Conservation (phyloP, 371 early-diverging fungal genomes). For the Caulochytrium protostelioides region DNA sequence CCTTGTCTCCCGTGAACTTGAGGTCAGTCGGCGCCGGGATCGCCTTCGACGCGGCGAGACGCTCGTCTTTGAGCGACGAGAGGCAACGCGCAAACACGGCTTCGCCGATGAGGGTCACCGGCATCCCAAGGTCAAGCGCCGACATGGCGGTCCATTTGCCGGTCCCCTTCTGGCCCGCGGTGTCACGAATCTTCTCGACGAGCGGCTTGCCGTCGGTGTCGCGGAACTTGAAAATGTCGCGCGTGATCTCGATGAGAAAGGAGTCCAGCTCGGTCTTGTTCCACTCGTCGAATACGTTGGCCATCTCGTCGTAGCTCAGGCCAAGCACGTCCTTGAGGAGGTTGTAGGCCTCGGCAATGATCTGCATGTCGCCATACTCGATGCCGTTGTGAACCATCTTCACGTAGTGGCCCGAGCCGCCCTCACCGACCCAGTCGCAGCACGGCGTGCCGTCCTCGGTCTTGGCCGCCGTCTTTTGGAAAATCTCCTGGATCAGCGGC, state of each 20-base stretch:
- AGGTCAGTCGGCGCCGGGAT: slow-evolving; percentile 45
- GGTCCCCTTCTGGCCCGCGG: slow-evolving; percentile 97
- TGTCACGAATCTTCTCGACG: slow-evolving; percentile 88
- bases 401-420: slow-evolving; percentile 97
- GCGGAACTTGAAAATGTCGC: slow-evolving; percentile 77
- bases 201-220: slow-evolving; percentile 63
- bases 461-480: slow-evolving; percentile 86
- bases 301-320: slow-evolving; percentile 63
- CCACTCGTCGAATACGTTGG: slow-evolving; percentile 73
- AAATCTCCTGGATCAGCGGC: slow-evolving; percentile 72
- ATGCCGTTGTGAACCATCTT: slow-evolving; percentile 99
- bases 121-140: slow-evolving; percentile 78
- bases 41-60: slow-evolving; percentile 67
- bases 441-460: slow-evolving; percentile 72
- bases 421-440: slow-evolving; percentile 97
- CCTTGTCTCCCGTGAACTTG: slow-evolving; percentile 61
- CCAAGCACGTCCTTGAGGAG: slow-evolving; percentile 69
- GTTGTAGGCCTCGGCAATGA: slow-evolving; percentile 92
- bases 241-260: slow-evolving; percentile 90
- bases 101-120: slow-evolving; percentile 90
- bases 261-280: slow-evolving; percentile 88
- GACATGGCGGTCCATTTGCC: slow-evolving; percentile 96
- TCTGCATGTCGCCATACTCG: slow-evolving; percentile 99
- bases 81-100: slow-evolving; percentile 94
- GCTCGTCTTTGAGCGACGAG: slow-evolving; percentile 83